A percentile compares a stretch with the other conserved stretches of the same genome.
phyloP scores from a whole-genome alignment of 805 yeast genomes.

The Myxozyma vanderwaltii region DNA sequence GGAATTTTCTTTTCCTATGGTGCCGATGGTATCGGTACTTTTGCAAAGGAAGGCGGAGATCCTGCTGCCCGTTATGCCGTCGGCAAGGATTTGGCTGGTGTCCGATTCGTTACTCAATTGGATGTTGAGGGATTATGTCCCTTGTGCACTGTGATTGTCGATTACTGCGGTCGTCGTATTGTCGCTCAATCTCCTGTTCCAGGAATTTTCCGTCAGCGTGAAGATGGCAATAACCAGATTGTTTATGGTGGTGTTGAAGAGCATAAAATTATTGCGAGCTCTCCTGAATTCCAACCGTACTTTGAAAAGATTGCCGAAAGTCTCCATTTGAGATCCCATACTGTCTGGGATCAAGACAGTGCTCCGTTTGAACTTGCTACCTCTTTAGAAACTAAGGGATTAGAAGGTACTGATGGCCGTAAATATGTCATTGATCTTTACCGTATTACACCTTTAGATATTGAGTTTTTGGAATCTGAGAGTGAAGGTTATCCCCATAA shows the following conservation, averaged over 20 bases:
- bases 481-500: slow-evolving; percentile 68
- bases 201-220: slow-evolving; percentile 63
- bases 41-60: slow-evolving; percentile 70
- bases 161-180: slow-evolving; percentile 84
- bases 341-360: slow-evolving; percentile 54
- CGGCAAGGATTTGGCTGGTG: slow-evolving; percentile 74
- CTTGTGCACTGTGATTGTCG: slow-evolving; percentile 81
- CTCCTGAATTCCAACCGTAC: slow-evolving; percentile 55
- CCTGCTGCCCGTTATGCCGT: slow-evolving; percentile 83
- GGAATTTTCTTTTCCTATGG: slow-evolving; percentile 87
- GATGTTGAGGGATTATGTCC: slow-evolving; percentile 66
- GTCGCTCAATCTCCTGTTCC: slow-evolving; percentile 96
- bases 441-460: slow-evolving; percentile 82
- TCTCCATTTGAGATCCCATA: slow-evolving; percentile 76
- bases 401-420: slow-evolving; percentile 81
- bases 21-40: slow-evolving; percentile 67
- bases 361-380: slow-evolving; percentile 55
- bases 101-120: slow-evolving; percentile 65
- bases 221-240: slow-evolving; percentile 53
- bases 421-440: slow-evolving; percentile 81
- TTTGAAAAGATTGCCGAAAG: slow-evolving; percentile 67
- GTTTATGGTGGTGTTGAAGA: slow-evolving; percentile 76
- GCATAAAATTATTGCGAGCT: slow-evolving; percentile 51
- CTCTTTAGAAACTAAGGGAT: slow-evolving; percentile 81
- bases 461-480: slow-evolving; percentile 67